Base-by-base conservation (phyloP, 2,329 filamentous ascomycete genomes). In the Corinectria fuckeliana region DNA sequence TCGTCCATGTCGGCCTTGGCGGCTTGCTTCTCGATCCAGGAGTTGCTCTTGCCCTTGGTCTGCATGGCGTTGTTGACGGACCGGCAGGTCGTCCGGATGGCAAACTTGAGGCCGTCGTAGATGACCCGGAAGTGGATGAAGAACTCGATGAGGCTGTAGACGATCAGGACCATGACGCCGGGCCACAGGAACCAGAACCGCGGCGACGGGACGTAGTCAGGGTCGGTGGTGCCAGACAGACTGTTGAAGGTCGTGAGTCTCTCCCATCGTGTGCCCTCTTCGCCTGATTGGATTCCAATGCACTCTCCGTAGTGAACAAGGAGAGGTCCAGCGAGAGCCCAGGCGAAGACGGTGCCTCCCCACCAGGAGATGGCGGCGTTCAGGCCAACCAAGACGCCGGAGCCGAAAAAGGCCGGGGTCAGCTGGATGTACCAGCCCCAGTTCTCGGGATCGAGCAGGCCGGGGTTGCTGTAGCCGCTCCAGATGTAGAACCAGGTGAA, bases 391-490 rank as follows among this genome's bases (percentile, higher is more conserved):
- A 80, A 79, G n/a, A 79, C 75, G n/a, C 77, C 77, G 16, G 76
- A 87, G 5, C 85, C 85, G 61, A 87, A 85, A 73, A 88, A 87
- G 32, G 85, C 85, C 0, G 85, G 85, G 0, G 85, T 87, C 65
- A 80, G 81, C 64, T 87, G 84, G 44, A 86, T 76, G 62, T 82
- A 77, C 85, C 85, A 88, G 11, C 83, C 83, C 86, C 85, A 88
- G 72, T 82, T 85, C 72, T 88, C 84, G 16, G 83, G 78, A 44
- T 78, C 76, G 20, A 69, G 56, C 26, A 86, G 75, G 0, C 82
- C 83, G 14, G 72, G 71, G 62, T 81, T 84, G 41, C 75, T 79
- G 72, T 84, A 81, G 51, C 79, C 76, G 53, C 78, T 76, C 83
- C 84, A 86, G 65, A 82, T 81, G 69, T 79, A 85, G 70, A 86